Percentiles rank a stretch among this genome's conserved stretches.
Conservation (phyloP, 371 early-diverging fungal species). For the Funneliformis caledonium region DNA sequence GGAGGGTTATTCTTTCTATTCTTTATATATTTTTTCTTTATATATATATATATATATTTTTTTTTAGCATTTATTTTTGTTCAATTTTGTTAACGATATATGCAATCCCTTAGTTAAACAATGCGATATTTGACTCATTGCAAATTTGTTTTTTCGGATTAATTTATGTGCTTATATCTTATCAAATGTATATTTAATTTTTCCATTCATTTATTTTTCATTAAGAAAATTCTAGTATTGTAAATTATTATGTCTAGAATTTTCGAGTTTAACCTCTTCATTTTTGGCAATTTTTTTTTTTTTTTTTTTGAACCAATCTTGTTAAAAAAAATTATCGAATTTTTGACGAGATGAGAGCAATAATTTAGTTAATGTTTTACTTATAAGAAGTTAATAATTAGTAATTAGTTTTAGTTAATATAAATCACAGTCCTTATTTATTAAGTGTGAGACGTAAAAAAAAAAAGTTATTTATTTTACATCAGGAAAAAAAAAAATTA, state of each 20-base stretch:
- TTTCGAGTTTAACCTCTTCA: background rate
- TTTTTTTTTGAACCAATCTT: background rate
- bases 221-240: background rate
- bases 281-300: background rate
- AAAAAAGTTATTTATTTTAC: too few relatives aligned
- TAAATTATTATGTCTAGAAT: background rate
- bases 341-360: too few relatives aligned
- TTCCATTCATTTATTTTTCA: background rate
- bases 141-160: background rate
- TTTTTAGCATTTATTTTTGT: background rate
- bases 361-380: too few relatives aligned
- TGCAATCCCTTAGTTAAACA: background rate
- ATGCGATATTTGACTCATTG: background rate
- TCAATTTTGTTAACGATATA: background rate
- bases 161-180: background rate
- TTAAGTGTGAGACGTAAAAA: too few relatives aligned
- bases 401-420: too few relatives aligned
- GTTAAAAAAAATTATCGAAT: too few relatives aligned
- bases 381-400: too few relatives aligned
- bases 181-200: background rate
- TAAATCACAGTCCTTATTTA: too few relatives aligned
- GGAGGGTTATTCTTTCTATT: too few relatives aligned
- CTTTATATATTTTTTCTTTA: background rate
- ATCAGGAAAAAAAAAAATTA: too few relatives aligned
- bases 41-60: too few relatives aligned